phyloP scores from a whole-genome alignment of 768 basidiomycete species.

The Leccinum ochraceum region DNA sequence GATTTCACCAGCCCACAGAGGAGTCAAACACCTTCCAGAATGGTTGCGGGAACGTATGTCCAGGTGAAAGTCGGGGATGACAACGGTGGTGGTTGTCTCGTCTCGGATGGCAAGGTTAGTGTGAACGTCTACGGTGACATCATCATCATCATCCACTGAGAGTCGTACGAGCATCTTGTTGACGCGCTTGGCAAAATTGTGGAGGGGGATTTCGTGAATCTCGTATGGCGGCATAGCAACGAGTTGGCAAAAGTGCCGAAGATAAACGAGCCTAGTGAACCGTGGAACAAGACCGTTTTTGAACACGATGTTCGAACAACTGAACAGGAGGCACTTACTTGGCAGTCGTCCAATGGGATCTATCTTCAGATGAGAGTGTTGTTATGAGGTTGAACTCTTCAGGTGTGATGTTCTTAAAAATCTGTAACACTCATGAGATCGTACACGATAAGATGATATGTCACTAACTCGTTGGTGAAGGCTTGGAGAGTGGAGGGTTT shows the following conservation, averaged over 20 bases:
- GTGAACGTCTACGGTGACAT: neutral
- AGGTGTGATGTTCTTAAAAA: too few species aligned
- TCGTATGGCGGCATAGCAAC: neutral
- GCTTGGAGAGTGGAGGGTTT: too few species aligned
- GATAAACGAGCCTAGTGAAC: neutral
- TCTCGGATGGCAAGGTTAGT: neutral
- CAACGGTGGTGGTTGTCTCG: neutral
- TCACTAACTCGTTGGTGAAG: too few species aligned
- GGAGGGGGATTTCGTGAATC: neutral
- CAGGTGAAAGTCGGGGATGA: neutral
- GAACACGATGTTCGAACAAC: too few species aligned
- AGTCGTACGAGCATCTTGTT: neutral
- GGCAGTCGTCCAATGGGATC: too few species aligned
- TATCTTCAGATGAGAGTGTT: too few species aligned
- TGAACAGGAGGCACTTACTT: too few species aligned
- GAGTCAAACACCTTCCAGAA: neutral
- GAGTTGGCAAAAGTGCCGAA: neutral
- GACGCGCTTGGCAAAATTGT: neutral
- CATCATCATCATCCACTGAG: neutral
- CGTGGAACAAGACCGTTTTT: too few species aligned
- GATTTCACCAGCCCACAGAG: neutral
- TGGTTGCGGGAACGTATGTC: neutral
- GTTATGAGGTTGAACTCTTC: too few species aligned
- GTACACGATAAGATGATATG: too few species aligned
- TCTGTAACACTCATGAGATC: too few species aligned